A percentile compares a stretch with the other conserved stretches of the same genome.
phyloP scores from a whole-genome alignment of 495 filamentous ascomycete species.

The Aspergillus conjunctus region DNA sequence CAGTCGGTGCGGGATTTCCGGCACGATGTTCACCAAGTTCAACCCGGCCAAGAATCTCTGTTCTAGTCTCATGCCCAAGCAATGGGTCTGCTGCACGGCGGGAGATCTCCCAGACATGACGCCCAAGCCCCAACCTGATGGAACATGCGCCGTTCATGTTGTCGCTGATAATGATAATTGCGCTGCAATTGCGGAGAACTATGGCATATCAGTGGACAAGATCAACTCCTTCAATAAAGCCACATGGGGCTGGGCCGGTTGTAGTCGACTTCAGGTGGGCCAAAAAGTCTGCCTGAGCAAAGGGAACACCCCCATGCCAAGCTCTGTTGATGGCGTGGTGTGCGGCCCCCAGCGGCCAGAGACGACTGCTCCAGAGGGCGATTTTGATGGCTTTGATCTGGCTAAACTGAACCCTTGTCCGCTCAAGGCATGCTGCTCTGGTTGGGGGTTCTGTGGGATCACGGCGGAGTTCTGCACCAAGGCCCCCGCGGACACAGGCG shows the following conservation, averaged over 20 bases:
- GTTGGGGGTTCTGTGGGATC: slow-evolving; percentile 6
- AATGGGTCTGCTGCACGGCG: slow-evolving; percentile 11
- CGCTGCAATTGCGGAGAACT: not conserved
- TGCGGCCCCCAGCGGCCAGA: slow-evolving; percentile 9
- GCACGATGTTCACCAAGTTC: not conserved
- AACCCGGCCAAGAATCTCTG: not conserved
- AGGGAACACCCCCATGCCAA: slow-evolving; percentile 1
- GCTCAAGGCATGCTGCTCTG: slow-evolving; percentile 4
- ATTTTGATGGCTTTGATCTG: not conserved
- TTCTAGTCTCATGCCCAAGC: not conserved
- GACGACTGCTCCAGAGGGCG: not conserved
- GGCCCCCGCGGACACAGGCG: not conserved
- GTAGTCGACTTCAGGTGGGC: slow-evolving; percentile 7
- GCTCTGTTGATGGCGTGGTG: not conserved
- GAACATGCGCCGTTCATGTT: slow-evolving; percentile 2
- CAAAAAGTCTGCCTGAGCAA: slow-evolving; percentile 2
- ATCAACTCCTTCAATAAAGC: slow-evolving; percentile 43
- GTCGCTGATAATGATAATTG: not conserved
- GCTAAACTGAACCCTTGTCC: slow-evolving; percentile 4
- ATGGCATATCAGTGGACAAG: slow-evolving; percentile 12
- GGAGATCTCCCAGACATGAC: slow-evolving; percentile 6
- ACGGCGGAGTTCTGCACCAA: not conserved
- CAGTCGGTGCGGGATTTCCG: not conserved
- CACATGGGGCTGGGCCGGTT: slow-evolving; percentile 34
- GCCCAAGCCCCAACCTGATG: slow-evolving; percentile 2